Evolutionary conservation across 768 basidiomycete species (phyloP).

Genomic region (Scleroderma citrinum): DNA sequence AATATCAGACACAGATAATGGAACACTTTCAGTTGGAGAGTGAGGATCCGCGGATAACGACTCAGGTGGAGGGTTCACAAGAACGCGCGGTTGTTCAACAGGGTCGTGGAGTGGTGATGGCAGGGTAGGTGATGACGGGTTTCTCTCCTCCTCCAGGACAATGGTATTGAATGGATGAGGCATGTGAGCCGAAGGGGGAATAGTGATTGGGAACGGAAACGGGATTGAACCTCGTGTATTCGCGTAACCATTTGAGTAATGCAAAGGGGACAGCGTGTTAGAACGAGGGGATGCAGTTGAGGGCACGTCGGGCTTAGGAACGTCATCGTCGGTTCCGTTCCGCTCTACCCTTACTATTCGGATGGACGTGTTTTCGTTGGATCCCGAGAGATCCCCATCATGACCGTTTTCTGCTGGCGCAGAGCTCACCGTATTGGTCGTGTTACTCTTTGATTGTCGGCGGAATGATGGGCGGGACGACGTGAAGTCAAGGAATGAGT

Average conservation of each 20-base stretch:
- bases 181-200: slow-evolving; percentile 37
- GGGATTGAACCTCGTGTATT: slow-evolving; percentile 21
- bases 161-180: slow-evolving; percentile 11
- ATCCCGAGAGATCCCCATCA: slow-evolving; percentile 4
- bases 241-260: slow-evolving; percentile 13
- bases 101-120: slow-evolving; percentile 1
- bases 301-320: slow-evolving; percentile 25
- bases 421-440: slow-evolving; percentile 16
- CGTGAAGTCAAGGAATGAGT: slow-evolving; percentile 28
- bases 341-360: slow-evolving; percentile 15
- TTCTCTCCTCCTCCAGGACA: slow-evolving; percentile 12
- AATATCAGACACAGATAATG: slow-evolving; percentile 49
- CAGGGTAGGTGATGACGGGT: slow-evolving; percentile 15
- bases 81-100: slow-evolving; percentile 25
- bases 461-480: slow-evolving; percentile 22
- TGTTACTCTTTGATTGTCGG: slow-evolving; percentile 21
- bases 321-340: slow-evolving; percentile 8
- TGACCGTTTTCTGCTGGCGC: slow-evolving; percentile 23
- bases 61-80: slow-evolving; percentile 18
- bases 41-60: slow-evolving; percentile 25
- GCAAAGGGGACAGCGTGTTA: slow-evolving; percentile 15
- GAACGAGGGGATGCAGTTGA: slow-evolving; percentile 28
- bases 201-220: slow-evolving; percentile 43
- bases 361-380: slow-evolving; percentile 16
- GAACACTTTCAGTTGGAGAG: slow-evolving; percentile 54